phyloP scores from a whole-genome alignment of 2,329 filamentous ascomycete genomes.

The Clarireedia monteithiana region DNA sequence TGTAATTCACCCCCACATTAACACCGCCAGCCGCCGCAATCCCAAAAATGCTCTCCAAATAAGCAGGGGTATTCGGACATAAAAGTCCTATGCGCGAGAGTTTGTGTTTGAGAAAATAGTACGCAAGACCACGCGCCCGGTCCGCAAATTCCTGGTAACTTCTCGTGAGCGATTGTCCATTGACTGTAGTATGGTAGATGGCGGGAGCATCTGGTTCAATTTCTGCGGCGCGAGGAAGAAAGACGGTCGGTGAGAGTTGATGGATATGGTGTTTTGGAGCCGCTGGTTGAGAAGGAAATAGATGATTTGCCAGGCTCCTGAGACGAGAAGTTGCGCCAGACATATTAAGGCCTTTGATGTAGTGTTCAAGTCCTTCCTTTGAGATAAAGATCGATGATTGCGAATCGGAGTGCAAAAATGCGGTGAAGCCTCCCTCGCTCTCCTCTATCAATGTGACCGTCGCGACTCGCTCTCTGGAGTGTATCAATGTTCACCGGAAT shows the following conservation, averaged over 20 bases:
- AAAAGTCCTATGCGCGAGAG: conserved; percentile 77
- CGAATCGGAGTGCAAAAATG: too few relatives aligned
- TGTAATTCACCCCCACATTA: conserved; percentile 66
- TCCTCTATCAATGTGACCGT: too few relatives aligned
- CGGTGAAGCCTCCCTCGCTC: neutral
- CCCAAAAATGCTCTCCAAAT: conserved; percentile 83
- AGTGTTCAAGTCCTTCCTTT: neutral
- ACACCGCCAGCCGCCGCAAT: conserved; percentile 75
- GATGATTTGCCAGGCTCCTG: conserved; percentile 48
- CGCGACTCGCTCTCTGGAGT: too few relatives aligned
- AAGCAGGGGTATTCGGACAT: conserved; percentile 87
- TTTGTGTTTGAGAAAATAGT: conserved; percentile 70
- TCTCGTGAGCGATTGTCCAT: conserved; percentile 58
- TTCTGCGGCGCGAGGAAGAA: conserved; percentile 74
- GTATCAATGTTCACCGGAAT: too few relatives aligned
- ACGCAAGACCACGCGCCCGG: conserved; percentile 78
- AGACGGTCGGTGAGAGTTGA: conserved; percentile 78
- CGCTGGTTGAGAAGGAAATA: conserved; percentile 27
- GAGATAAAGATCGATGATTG: neutral
- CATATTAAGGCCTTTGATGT: conserved; percentile 39
- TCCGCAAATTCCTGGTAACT: conserved; percentile 79
- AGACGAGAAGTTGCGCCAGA: conserved; percentile 57
- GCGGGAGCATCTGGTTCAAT: conserved; percentile 84
- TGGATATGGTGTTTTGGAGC: conserved; percentile 45
- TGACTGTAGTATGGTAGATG: conserved; percentile 77